A percentile compares a stretch with the other conserved stretches of the same genome.
Conservation (phyloP, 768 basidiomycete genomes). For the Saitozyma sp. region DNA sequence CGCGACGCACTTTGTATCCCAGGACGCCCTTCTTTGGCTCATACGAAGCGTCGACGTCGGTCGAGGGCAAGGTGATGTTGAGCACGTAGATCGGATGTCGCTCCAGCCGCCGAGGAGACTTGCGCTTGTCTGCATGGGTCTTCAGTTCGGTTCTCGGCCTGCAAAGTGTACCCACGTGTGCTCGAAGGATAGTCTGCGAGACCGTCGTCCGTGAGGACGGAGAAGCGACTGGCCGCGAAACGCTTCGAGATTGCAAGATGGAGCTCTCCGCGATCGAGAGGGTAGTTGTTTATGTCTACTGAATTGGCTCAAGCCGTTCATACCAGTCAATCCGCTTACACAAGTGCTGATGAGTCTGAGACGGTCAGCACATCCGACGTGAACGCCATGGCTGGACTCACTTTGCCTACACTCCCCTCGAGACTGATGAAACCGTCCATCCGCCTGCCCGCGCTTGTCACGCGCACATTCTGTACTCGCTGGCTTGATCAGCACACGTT, state of each 20-base stretch:
- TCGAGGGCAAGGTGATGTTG: slow-evolving; percentile 67
- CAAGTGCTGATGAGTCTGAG: slow-evolving; percentile 78
- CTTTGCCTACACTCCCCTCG: slow-evolving; percentile 72
- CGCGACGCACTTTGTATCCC: slow-evolving; percentile 63
- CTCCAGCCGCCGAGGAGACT: slow-evolving; percentile 76
- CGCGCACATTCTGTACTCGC: slow-evolving; percentile 66
- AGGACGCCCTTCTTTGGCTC: slow-evolving; percentile 74
- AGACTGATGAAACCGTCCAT: slow-evolving; percentile 84
- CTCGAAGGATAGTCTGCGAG: neutral
- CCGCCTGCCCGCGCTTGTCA: slow-evolving; percentile 58
- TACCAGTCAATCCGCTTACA: slow-evolving; percentile 57
- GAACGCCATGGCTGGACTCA: slow-evolving; percentile 38
- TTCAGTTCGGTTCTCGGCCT: too few species aligned
- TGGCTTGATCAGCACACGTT: slow-evolving; percentile 16
- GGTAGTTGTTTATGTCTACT: slow-evolving; percentile 35
- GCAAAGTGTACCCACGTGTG: too few species aligned
- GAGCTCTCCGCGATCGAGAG: slow-evolving; percentile 28
- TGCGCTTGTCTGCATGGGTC: slow-evolving; percentile 17
- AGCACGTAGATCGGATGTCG: slow-evolving; percentile 81
- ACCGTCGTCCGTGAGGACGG: slow-evolving; percentile 14
- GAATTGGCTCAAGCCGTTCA: too few species aligned
- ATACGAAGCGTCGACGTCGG: slow-evolving; percentile 71
- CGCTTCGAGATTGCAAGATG: slow-evolving; percentile 27
- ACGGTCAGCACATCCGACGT: slow-evolving; percentile 23
- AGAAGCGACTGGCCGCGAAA: slow-evolving; percentile 26